Base-by-base conservation (phyloP, 2,329 filamentous ascomycete species). In the Epichloe hybrida region DNA sequence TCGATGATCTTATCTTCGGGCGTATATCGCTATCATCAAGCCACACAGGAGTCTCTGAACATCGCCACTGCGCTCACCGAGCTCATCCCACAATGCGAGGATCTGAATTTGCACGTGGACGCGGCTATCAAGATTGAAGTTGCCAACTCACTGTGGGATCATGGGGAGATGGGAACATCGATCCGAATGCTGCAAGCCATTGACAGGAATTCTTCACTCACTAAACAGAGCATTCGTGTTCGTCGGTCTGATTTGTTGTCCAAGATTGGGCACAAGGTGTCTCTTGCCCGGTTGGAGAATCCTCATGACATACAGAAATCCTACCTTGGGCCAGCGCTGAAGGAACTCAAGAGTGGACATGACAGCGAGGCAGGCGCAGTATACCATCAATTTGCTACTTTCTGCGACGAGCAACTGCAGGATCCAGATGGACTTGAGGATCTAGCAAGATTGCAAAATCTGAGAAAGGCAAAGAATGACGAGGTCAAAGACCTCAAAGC, bases 371-470 rank as follows among this genome's bases (percentile, higher is more conserved):
- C 90, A 2, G 89, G 90, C 1, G 78, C 88, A 57, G 93, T 97
- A 1, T 96, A 89, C 60, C 89, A 96, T 63, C 88, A 95, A 59
- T 97, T 97, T 65, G 93, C 94, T 27, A 79, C 83, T 48, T 98
- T 98, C 64, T 98, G 94, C 61, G 91, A 98, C 63, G 83, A 89
- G 60, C 93, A 98, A 64, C 73, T 98, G 9, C 86, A 95, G 59
- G 91, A 91, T 61, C 79, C 84, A 1, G 88, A 95, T 58, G 81
- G 84, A 36, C 70, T 90, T 1, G 88, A 95, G 64, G 93, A 98
- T 59, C 79, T 95, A 53, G 79, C 80, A 34, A 83, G 93, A 44
- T 77, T 96, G 41, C 79, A 86, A 61, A 88, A 81, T 58, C 73
- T 97, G 35, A 84, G 83, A 57, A 77, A 89, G 60, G 83, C 83